Base-by-base conservation (phyloP, 148 eudicot genomes). In the Oxyria digyna region DNA sequence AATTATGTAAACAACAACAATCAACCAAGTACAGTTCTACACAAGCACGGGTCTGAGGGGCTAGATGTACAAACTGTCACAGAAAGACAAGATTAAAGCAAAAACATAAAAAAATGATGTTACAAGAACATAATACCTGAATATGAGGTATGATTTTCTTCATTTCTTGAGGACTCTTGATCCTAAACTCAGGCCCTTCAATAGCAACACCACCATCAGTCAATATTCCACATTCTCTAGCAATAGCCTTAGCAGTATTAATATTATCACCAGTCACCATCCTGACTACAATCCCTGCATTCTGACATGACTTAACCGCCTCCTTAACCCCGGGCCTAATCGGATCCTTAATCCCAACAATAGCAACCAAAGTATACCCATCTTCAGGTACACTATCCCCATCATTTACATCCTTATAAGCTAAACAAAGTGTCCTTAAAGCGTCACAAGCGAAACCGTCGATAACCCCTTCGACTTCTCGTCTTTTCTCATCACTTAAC, bases 241-340 rank as follows among this genome's bases (percentile, higher is more conserved):
- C 97, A 27, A 91, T 91, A 72, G 97, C 97, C 71, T 84, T 89
- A 23, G 97, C 97, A 7, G 97, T 91, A 26, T 89, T 76, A 26
- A 91, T 83, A 37, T 91, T 91, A 67, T 91, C 97, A 23, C 97
- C 97, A 0, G 97, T 91, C 26, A 91, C 95, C 97, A 91, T 88
- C 37, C 95, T 73, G 4, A 91, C 87, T 14, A 45, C 74, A 67
- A 91, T 85, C 45, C 96, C 97, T 6, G 97, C 97, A 75, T 52
- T 78, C 48, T 83, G 77, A 83, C 97, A 91, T 49, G 89, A 86
- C 70, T 82, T 24, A 1, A 91, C 97, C 0, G 97, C 97, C 72
- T 91, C 88, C 78, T 73, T 86, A 11, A 91, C 96, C 12, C 97
- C 96, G 4, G 97, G 89, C 1, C 97, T 84, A 7, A 88, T 83